A percentile compares a stretch with the other conserved stretches of the same genome.
Conservation (phyloP, 2,329 filamentous ascomycete species). For the Harringtonia lauricola region DNA sequence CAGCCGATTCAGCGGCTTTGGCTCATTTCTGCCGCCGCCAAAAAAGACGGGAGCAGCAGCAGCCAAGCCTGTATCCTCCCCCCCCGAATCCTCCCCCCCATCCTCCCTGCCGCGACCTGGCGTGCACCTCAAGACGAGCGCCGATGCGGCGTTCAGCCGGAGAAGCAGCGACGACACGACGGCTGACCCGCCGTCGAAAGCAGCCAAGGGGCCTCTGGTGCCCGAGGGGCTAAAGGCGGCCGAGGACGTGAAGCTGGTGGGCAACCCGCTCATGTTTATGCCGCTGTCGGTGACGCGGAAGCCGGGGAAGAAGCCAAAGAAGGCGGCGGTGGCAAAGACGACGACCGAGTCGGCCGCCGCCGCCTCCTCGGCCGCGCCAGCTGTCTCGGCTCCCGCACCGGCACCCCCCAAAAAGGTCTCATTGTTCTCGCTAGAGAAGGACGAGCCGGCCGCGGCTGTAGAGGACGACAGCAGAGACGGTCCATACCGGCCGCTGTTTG, state of each 20-base stretch:
- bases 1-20: constrained; percentile 69
- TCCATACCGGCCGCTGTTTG: constrained; percentile 42
- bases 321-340: constrained; percentile 2
- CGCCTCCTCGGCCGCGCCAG: constrained; percentile 1
- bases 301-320: constrained; percentile 48
- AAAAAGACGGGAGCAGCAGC: constrained; percentile 39
- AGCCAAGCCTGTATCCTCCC: no score
- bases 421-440: constrained; percentile 53
- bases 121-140: constrained; percentile 74
- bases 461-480: constrained; percentile 11
- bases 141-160: constrained; percentile 59
- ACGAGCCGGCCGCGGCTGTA: constrained; percentile 27
- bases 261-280: constrained; percentile 78
- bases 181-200: no score
- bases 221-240: constrained; percentile 45
- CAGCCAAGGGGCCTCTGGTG: constrained; percentile 33
- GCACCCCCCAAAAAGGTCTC: constrained; percentile 53
- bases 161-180: constrained; percentile 6
- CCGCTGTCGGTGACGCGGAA: constrained; percentile 77
- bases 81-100: no score
- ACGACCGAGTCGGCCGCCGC: constrained; percentile 8
- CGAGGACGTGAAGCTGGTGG: constrained; percentile 57
- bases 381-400: constrained; percentile 11
- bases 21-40: constrained; percentile 75
- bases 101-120: constrained; percentile 36